Evolutionary conservation across 352 stramenopile genomes (phyloP), one percentile per base, ranked within the genome.

Genomic region (Halophytophthora polymorphica): DNA sequence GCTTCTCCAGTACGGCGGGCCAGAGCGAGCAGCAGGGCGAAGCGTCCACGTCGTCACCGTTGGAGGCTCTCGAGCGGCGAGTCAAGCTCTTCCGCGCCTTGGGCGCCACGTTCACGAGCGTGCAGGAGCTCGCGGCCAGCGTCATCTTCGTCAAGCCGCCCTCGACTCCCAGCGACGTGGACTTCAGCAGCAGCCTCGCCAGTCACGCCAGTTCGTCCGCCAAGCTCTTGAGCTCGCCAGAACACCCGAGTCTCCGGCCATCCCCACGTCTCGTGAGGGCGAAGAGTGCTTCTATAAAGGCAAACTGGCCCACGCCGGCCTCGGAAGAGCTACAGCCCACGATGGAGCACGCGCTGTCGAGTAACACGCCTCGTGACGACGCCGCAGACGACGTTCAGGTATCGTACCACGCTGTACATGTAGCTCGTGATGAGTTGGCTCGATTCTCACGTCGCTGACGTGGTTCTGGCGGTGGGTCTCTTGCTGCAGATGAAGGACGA

Each of bases 91-190:
- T 95, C 22, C 77, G 74, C 25, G 78, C 76, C 0, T 78, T 90
- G 35, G 64, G 68, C 4, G 79, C 77, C 22, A 61, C 76, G 7
- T 91, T 93, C 42, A 79, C 77, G n/a, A 87, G 71, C 25, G 72
- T 92, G 34, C 83, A 92, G 56, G 83, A 92, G 42, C 69, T 95
- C 11, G 83, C 83, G 1, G 79, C 73, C 7, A 93, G 82, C 56
- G 77, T 95, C 22, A 86, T 95, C 55, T 93, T 92, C 41, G 80
- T 83, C 1, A 90, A 90, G 36, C 41, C 74, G 7, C 84, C 80
- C n/a, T 66, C 58, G 21, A 35, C 69, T 39, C 52, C 71, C 2
- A 85, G 65, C 38, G 73, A 88, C 36, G 69, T 63, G 11, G 68
- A 72, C 14, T 91, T 91, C 49, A 88, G 72, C 51, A 88, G 56